phyloP scores from a whole-genome alignment of 1,284 basidiomycete species.

The Farysia itapuensis region DNA sequence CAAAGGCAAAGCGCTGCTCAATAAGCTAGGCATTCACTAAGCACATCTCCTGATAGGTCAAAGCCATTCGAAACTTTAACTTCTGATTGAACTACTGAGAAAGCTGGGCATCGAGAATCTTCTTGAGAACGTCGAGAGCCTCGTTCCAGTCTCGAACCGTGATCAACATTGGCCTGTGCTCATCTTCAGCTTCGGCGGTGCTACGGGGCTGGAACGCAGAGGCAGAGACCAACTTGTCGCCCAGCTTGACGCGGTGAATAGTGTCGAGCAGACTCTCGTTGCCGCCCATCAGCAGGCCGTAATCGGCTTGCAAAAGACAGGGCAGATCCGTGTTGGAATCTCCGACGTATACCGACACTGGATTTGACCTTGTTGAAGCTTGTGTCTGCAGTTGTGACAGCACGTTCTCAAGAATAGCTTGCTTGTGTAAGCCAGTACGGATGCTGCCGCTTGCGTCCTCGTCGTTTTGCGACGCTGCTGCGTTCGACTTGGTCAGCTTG shows the following conservation, averaged over 20 bases:
- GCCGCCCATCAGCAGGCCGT: slow-evolving; percentile 47
- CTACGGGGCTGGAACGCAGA: not conserved
- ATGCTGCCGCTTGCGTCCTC: slow-evolving; percentile 17
- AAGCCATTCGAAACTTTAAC: no score
- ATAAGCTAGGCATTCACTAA: slow-evolving; percentile 23
- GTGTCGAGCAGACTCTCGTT: slow-evolving; percentile 5
- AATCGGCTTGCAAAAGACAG: slow-evolving; percentile 38
- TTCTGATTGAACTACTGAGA: no score
- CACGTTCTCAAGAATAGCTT: slow-evolving; percentile 10
- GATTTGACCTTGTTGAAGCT: no score
- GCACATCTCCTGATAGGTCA: no score
- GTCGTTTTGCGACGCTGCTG: not conserved
- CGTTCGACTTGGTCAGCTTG: slow-evolving; percentile 16
- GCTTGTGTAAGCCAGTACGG: slow-evolving; percentile 44
- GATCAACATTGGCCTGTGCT: not conserved
- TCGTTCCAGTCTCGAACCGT: slow-evolving; percentile 1
- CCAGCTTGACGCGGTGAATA: slow-evolving; percentile 4
- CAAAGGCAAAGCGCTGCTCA: slow-evolving; percentile 26
- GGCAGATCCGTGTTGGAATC: slow-evolving; percentile 53
- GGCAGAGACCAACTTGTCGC: not conserved
- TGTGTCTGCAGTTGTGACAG: not conserved
- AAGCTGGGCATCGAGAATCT: no score
- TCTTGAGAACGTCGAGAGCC: slow-evolving; percentile 1
- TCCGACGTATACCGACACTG: slow-evolving; percentile 47
- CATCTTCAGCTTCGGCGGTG: not conserved